Conservation (phyloP, 2,329 filamentous ascomycete species). For the Botrytis tulipae region DNA sequence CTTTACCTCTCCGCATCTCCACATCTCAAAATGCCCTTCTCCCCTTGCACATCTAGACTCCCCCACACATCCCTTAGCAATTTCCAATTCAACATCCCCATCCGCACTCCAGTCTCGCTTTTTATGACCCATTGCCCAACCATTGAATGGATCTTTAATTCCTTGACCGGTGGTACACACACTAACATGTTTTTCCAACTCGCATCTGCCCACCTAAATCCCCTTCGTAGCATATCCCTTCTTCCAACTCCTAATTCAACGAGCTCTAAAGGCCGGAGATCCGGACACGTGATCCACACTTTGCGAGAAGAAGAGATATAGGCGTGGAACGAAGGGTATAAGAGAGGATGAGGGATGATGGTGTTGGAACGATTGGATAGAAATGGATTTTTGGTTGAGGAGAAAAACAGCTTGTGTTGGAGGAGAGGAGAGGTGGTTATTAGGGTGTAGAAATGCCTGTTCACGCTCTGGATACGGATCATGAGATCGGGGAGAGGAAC, state of each 20-base stretch:
- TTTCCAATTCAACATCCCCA: neutral
- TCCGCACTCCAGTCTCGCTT: neutral
- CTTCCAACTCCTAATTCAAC: neutral
- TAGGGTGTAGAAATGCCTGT: neutral
- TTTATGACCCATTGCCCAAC: neutral
- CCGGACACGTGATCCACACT: neutral
- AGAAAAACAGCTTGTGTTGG: neutral
- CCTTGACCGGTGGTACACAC: neutral
- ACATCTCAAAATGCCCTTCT: neutral
- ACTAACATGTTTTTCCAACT: neutral
- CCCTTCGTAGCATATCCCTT: neutral
- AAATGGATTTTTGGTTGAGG: neutral
- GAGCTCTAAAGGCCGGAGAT: neutral
- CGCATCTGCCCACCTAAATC: neutral
- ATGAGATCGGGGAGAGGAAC: neutral
- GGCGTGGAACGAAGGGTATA: neutral
- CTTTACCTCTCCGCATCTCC: neutral
- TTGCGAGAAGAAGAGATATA: neutral
- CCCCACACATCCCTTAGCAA: neutral
- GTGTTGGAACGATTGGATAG: neutral
- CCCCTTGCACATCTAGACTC: neutral
- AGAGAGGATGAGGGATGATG: neutral
- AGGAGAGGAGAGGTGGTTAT: neutral
- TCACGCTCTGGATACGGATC: neutral
- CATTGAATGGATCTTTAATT: neutral